Evolutionary conservation across 1,139 yeast species (phyloP).

Genomic region (Zhuliangozyma parablackwelliae): DNA sequence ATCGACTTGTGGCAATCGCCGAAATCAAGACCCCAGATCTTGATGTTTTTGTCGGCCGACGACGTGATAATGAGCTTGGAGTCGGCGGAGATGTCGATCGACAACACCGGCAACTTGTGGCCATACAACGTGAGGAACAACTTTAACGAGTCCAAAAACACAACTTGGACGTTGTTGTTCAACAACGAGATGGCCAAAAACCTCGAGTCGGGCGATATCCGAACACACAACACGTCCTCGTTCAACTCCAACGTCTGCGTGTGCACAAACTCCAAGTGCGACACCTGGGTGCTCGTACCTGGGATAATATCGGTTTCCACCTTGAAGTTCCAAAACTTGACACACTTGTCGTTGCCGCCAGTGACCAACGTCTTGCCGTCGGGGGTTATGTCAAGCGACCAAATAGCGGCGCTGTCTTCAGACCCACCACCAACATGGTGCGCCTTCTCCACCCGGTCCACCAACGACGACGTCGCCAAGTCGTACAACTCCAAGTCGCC

Average conservation of each 20-base stretch:
- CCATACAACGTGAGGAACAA: slow-evolving; percentile 88
- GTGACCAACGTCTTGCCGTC: slow-evolving; percentile 85
- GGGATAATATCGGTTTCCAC: slow-evolving; percentile 64
- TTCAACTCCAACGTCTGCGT: slow-evolving; percentile 76
- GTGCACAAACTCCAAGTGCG: slow-evolving; percentile 61
- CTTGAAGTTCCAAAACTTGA: slow-evolving; percentile 84
- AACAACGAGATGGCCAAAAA: slow-evolving; percentile 78
- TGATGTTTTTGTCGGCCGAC: slow-evolving; percentile 94
- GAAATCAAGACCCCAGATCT: slow-evolving; percentile 97
- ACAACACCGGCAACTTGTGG: slow-evolving; percentile 87
- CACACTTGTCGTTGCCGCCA: slow-evolving; percentile 89
- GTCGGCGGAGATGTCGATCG: slow-evolving; percentile 86
- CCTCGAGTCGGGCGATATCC: slow-evolving; percentile 76
- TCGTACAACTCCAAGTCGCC: slow-evolving; percentile 86
- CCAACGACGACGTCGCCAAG: slow-evolving; percentile 71
- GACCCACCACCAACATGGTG: slow-evolving; percentile 37
- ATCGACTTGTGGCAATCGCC: slow-evolving; percentile 98
- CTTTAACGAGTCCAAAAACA: slow-evolving; percentile 80
- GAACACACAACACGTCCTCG: slow-evolving; percentile 81
- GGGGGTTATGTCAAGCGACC: slow-evolving; percentile 84
- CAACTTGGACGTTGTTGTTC: slow-evolving; percentile 91
- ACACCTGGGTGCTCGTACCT: slow-evolving; percentile 55
- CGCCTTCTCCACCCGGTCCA: slow-evolving; percentile 69
- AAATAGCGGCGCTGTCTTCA: slow-evolving; percentile 65
- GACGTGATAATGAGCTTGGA: slow-evolving; percentile 84